These are phyloP conservation scores for Penicillium angulare DNA, from an alignment of 495 filamentous ascomycete species.

Conservation along the genomic window DNA sequence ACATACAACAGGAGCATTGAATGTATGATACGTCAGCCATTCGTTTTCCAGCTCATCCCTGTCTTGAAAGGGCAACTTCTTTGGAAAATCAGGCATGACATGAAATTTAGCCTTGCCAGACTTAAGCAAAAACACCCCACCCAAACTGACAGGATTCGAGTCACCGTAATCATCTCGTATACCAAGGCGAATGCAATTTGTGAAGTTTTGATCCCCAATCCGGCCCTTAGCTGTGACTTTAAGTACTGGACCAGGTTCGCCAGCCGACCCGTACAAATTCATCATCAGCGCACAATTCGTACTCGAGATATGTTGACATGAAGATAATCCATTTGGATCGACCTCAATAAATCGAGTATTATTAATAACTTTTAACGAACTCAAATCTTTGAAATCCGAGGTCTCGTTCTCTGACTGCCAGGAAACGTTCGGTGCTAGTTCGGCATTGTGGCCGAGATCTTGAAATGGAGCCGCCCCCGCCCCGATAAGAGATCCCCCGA, in stretches of 20 bases:
- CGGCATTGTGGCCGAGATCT: constrained; percentile 35
- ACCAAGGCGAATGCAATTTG: constrained; percentile 28
- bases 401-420: constrained; percentile 14
- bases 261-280: constrained; percentile 35
- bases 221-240: constrained; percentile 28
- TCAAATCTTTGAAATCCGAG: constrained; percentile 16
- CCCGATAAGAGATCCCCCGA: constrained; percentile 28
- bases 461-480: constrained; percentile 43
- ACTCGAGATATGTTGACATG: constrained; percentile 5
- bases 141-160: constrained; percentile 27
- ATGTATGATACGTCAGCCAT: constrained; percentile 38
- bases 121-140: constrained; percentile 38
- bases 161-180: constrained; percentile 27
- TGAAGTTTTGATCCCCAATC: constrained; percentile 31
- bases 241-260: constrained; percentile 29
- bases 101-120: constrained; percentile 34
- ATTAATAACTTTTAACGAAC: constrained; percentile 13
- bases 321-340: background rate
- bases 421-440: constrained; percentile 36
- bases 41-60: constrained; percentile 21
- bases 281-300: constrained; percentile 40
- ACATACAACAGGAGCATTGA: constrained; percentile 35
- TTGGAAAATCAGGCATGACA: constrained; percentile 46
- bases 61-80: constrained; percentile 27
- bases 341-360: constrained; percentile 15